Evolutionary conservation across 805 yeast species (phyloP).

Genomic region (Phaffomyces opuntiae): DNA sequence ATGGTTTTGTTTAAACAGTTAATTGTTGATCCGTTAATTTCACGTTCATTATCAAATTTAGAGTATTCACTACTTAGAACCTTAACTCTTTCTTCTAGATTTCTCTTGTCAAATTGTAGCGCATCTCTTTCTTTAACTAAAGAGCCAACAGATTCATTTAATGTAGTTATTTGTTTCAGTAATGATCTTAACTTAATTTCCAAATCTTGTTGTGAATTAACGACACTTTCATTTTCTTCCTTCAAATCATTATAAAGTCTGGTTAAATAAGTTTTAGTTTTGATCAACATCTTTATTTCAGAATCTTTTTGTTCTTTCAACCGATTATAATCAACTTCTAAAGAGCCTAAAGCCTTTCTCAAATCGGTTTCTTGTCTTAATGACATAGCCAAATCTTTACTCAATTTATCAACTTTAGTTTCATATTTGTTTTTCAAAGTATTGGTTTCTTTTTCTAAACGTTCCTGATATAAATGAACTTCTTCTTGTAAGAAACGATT

Average conservation of each 20-base stretch:
- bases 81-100: conserved; percentile 37
- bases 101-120: conserved; percentile 42
- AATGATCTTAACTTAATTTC: conserved; percentile 38
- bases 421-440: conserved; percentile 35
- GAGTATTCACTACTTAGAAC: conserved; percentile 35
- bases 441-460: conserved; percentile 32
- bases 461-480: conserved; percentile 42
- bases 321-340: conserved; percentile 54
- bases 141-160: conserved; percentile 55
- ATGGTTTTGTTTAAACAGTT: conserved; percentile 14
- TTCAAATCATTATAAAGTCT: conserved; percentile 34
- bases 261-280: conserved; percentile 36
- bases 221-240: conserved; percentile 36
- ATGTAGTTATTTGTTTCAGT: conserved; percentile 44
- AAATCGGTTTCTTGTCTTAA: conserved; percentile 60
- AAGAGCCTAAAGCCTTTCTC: conserved; percentile 54
- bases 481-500: conserved; percentile 51
- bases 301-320: conserved; percentile 32
- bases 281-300: conserved; percentile 31
- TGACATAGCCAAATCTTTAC: conserved; percentile 44
- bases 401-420: conserved; percentile 46
- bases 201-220: conserved; percentile 38
- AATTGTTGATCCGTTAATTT: conserved; percentile 9
- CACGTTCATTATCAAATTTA: conserved; percentile 27
- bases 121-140: conserved; percentile 57